Base-by-base conservation (phyloP, 2,329 filamentous ascomycete species). In the Colletotrichum sp. region DNA sequence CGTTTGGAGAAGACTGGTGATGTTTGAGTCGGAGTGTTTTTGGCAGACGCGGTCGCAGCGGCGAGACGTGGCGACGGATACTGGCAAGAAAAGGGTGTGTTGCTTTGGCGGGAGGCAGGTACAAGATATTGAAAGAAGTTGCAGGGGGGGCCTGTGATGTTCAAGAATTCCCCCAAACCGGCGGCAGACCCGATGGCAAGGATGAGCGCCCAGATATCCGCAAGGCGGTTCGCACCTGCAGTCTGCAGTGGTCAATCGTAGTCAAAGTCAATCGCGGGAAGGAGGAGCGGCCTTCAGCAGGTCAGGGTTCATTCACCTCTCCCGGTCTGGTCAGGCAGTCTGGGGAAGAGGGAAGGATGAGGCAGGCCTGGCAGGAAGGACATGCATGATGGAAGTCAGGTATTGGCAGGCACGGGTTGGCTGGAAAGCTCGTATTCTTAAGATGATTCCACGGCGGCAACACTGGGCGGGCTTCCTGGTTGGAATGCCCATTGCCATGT, bases 381-480 rank as follows among this genome's bases (percentile, higher is more conserved):
- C 18, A 49, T 49, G 44, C 44, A 49, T 49, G 44, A 3, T 49
- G 44, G 44, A 4, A 49, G 44, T 21, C 18, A 21, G 3, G 44
- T 49, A 13, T 49, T 49, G 44, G 59, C 59, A 62, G 24, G 39
- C 28, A 73, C 39, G 72, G 52, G 36, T 30, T 39, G 52, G 55
- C 39, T n/a, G 63, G 39, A 49, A n/a, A 73, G 28, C 74, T 76
- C 74, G 74, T 76, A 74, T 76, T 76, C 74, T 69, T 76, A 74
- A 73, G 70, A 69, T 69, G 63, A 76, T 73, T 74, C 26, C 32
- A n/a, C 26, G 69, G 73, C 73, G 67, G 72, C 59, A 71, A 76
- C 16, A 52, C 24, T 60, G 32, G 59, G 34, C 26, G 26, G 44
- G 9, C 16, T 34, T 71, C 21, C 13, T 52, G 39, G 21, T 39